These are phyloP conservation scores for Linaria vulgaris DNA, from an alignment of 257 asterid genomes.

Conservation along the genomic window DNA sequence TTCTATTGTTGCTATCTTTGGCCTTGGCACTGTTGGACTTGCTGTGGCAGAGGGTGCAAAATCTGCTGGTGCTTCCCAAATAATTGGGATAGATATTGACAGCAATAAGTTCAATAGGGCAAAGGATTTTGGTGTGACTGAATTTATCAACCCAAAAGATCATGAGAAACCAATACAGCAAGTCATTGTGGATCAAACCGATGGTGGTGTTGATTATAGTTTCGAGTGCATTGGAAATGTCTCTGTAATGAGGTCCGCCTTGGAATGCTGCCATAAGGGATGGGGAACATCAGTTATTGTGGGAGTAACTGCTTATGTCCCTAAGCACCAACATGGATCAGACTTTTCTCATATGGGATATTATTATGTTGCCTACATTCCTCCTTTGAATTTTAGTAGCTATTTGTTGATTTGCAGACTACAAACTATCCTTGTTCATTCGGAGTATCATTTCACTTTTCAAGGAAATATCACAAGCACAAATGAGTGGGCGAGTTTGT, in stretches of 20 bases:
- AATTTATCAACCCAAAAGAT: conserved; percentile 93
- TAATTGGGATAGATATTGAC: conserved; percentile 94
- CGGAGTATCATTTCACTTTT: no score
- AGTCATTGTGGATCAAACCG: conserved; percentile 83
- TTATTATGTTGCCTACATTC: no score
- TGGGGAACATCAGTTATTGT: conserved; percentile 99
- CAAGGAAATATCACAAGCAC: no score
- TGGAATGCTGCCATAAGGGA: conserved; percentile 99
- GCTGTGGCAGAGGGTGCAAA: conserved; percentile 99
- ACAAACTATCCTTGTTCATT: no score
- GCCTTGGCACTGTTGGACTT: conserved; percentile 97
- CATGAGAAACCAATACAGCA: conserved; percentile 94
- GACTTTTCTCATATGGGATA: no score
- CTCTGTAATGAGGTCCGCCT: conserved; percentile 85
- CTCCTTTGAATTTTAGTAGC: no score
- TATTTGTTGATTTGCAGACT: no score
- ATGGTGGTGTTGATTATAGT: conserved; percentile 98
- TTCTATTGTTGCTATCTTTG: conserved; percentile 90
- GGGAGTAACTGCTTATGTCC: conserved; percentile 99
- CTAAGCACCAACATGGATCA: no score
- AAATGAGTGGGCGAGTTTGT: no score
- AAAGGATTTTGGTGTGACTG: conserved; percentile 87
- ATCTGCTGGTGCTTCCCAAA: conserved; percentile 94
- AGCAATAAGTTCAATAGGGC: conserved; percentile 77
- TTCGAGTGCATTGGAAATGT: conserved; percentile 98